Evolutionary conservation across 768 basidiomycete species (phyloP), one percentile per base, ranked within the genome.

Genomic region (Tylopilus vinaceipallidus): DNA sequence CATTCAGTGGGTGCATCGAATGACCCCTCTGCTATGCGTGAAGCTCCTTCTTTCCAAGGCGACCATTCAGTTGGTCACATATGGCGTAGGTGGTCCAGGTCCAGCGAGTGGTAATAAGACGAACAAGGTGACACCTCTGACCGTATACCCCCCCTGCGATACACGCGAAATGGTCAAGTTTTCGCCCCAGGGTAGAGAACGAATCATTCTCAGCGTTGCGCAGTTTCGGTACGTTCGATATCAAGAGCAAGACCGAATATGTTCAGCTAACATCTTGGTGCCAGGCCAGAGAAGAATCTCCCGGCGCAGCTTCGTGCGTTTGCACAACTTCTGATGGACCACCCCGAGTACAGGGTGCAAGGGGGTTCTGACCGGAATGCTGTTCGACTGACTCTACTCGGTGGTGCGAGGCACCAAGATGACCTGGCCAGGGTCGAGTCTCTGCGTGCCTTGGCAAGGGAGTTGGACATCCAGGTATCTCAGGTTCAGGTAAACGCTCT

Each of bases 221-320:
- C 97, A 98, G 67, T 99, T 98, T 68, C 73, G 95, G 91, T 91
- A 45, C 19, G 78, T 49, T 40, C 6, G 29, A 23, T 22, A 19
- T 11, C n/a, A 32, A 24, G 16, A 16, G 23, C 4, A 2, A 22
- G 17, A 2, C 22, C 16, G 9, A 39, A 3, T 13, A n/a, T 29
- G 16, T 27, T 36, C 26, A 27, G 26, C 22, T 16, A n/a, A 36
- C 37, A 26, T 48, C 13, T 7, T 17, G 23, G 38, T 23, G n/a
- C 22, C 30, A 91, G 91, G 29, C 97, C 97, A 2, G 97, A 99
- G 71, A 99, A 99, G 66, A 90, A 97, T 59, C 95, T 98, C 48
- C 69, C 80, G 1, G 77, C 80, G 5, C 97, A 98, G 64, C 67
- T 98, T 11, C 73, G 69, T 13, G 82, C 93, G 0, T 82, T 97